Percentiles rank a stretch among this genome's conserved stretches.
These are phyloP conservation scores for Monoraphidium neglectum DNA, from an alignment of 139 green algal species.

Conservation along the genomic window DNA sequence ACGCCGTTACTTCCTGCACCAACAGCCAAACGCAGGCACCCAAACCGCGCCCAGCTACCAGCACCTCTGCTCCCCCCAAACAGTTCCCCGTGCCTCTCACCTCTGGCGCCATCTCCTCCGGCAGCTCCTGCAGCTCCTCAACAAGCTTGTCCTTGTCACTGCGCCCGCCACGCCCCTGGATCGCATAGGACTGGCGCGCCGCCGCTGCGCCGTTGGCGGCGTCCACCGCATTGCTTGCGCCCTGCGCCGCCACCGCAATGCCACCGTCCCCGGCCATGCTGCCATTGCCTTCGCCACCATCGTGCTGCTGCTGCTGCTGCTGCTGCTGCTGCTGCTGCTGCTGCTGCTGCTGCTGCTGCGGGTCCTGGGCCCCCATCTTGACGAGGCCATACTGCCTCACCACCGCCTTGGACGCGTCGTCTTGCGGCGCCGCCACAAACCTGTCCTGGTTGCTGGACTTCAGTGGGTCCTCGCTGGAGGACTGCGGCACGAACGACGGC, in stretches of 20 bases:
- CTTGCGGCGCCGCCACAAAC: slow-evolving; percentile 33
- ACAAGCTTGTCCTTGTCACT: slow-evolving; percentile 19
- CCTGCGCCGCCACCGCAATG: neutral
- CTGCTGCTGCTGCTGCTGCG: neutral
- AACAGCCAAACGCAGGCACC: too few relatives aligned
- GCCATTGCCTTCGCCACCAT: neutral
- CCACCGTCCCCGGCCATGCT: neutral
- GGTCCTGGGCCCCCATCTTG: neutral
- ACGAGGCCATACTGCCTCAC: slow-evolving; percentile 45
- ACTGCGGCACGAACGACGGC: slow-evolving; percentile 46
- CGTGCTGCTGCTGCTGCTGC: neutral
- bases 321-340: slow-evolving; percentile 5
- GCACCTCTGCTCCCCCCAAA: neutral
- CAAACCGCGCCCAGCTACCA: neutral
- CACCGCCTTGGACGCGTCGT: slow-evolving; percentile 1
- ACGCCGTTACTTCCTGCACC: too few relatives aligned
- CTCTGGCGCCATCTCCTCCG: slow-evolving; percentile 34
- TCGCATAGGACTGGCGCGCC: neutral
- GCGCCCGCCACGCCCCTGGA: neutral
- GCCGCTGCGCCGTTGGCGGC: neutral
- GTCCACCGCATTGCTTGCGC: neutral
- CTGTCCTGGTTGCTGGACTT: slow-evolving; percentile 30
- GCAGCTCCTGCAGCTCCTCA: slow-evolving; percentile 39
- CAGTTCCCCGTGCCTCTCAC: slow-evolving; percentile 17
- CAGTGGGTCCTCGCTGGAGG: slow-evolving; percentile 20